Evolutionary conservation across 208 protist species (phyloP).

Genomic region (Phytomonas francai): DNA sequence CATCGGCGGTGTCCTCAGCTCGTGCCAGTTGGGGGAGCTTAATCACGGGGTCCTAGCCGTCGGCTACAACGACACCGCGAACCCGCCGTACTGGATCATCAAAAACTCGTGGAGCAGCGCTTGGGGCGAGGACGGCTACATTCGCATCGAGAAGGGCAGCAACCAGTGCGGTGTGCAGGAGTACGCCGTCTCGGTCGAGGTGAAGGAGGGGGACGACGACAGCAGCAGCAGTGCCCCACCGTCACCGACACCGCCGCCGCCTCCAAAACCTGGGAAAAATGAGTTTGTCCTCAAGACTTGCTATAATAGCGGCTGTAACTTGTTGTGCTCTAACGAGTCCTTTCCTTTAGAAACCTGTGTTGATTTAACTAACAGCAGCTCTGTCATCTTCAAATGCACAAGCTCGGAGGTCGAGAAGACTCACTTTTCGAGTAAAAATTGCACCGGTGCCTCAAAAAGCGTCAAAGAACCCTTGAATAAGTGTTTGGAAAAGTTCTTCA

Average conservation of each 20-base stretch:
- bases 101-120: constrained; percentile 86
- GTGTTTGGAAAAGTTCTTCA: constrained; percentile 38
- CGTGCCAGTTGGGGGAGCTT: constrained; percentile 50
- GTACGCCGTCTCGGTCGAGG: constrained; percentile 38
- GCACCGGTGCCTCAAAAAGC: constrained; percentile 19
- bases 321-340: constrained; percentile 24
- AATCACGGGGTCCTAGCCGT: constrained; percentile 90
- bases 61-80: constrained; percentile 61
- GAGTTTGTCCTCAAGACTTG: constrained; percentile 32
- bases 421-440: constrained; percentile 23
- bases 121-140: constrained; percentile 90
- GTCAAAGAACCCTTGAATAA: constrained; percentile 29
- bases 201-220: constrained; percentile 20
- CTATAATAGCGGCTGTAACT: constrained; percentile 26
- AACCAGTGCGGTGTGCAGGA: constrained; percentile 79
- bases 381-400: constrained; percentile 34
- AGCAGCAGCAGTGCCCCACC: constrained; percentile 13
- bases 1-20: constrained; percentile 66
- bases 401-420: constrained; percentile 18
- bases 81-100: constrained; percentile 81
- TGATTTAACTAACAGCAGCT: constrained; percentile 20
- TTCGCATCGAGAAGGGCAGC: constrained; percentile 72
- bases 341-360: constrained; percentile 36
- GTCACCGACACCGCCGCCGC: constrained; percentile 10
- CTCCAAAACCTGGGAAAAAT: constrained; percentile 8